Percentiles rank a stretch among this genome's conserved stretches.
phyloP scores from a whole-genome alignment of 176 grass and related monocot genomes.

The Coix lacrymajobi region DNA sequence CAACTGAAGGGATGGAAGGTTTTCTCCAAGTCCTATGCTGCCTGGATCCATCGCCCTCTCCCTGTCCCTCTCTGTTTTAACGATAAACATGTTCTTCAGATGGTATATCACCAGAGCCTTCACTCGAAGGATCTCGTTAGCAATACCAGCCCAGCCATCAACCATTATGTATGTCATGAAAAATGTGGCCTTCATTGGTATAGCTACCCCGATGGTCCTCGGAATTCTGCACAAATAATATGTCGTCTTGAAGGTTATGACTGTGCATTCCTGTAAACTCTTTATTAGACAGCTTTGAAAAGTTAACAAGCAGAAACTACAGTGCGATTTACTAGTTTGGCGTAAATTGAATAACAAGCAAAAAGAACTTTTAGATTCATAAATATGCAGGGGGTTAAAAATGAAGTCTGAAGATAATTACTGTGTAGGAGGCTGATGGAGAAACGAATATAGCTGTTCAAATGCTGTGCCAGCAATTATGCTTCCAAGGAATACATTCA shows the following conservation, averaged over 20 bases:
- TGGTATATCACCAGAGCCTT: constrained; percentile 83
- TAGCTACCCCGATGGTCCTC: constrained; percentile 85
- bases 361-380: neutral
- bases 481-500: constrained; percentile 96
- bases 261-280: neutral
- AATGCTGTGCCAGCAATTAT: constrained; percentile 93
- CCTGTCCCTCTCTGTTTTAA: constrained; percentile 85
- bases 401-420: constrained; percentile 38
- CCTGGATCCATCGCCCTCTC: constrained; percentile 90
- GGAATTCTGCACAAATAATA: constrained; percentile 59
- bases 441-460: constrained; percentile 78
- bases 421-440: constrained; percentile 77
- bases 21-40: constrained; percentile 79
- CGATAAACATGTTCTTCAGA: constrained; percentile 94
- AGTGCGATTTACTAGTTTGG: neutral
- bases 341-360: neutral
- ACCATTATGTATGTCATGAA: constrained; percentile 99
- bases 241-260: neutral
- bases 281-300: neutral
- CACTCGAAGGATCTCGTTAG: constrained; percentile 85
- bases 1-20: constrained; percentile 78
- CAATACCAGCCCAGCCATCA: constrained; percentile 94
- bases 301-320: neutral
- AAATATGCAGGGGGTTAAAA: constrained; percentile 7
- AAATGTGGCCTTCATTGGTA: constrained; percentile 99